These are phyloP conservation scores for Grigorovia jiainica DNA, from an alignment of 805 yeast genomes.

Conservation along the genomic window DNA sequence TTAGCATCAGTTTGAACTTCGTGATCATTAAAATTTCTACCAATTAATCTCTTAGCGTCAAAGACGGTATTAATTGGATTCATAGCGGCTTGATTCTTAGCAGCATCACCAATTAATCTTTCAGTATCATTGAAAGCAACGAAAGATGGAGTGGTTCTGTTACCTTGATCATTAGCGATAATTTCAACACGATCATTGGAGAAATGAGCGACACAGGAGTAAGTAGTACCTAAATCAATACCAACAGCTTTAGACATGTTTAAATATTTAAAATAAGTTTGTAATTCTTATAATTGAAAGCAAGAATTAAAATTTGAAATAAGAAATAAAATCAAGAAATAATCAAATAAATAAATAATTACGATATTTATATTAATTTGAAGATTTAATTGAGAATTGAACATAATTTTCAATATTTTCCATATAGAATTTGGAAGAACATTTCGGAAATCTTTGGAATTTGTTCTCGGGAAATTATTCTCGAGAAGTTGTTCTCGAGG, in stretches of 20 bases:
- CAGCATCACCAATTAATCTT: constrained; percentile 38
- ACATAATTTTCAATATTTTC: not conserved
- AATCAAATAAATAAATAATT: too few relatives aligned
- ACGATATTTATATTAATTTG: too few relatives aligned
- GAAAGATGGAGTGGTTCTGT: constrained; percentile 94
- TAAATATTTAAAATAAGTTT: not conserved
- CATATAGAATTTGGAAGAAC: not conserved
- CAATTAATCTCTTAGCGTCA: constrained; percentile 91
- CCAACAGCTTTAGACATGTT: constrained; percentile 41
- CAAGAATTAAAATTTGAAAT: not conserved
- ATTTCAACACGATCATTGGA: constrained; percentile 85
- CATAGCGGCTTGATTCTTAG: constrained; percentile 97
- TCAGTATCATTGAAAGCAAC: constrained; percentile 95
- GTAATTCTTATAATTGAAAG: not conserved
- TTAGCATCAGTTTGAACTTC: constrained; percentile 49
- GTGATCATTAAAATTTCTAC: constrained; percentile 53
- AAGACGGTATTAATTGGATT: constrained; percentile 90
- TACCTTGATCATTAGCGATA: constrained; percentile 96
- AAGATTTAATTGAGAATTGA: too few relatives aligned
- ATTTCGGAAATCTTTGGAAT: not conserved
- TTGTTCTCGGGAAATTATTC: too few relatives aligned
- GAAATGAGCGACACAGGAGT: constrained; percentile 92
- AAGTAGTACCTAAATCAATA: constrained; percentile 95
- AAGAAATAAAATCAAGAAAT: too few relatives aligned
- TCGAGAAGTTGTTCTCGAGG: too few relatives aligned